Evolutionary conservation across 768 basidiomycete genomes (phyloP).

Genomic region (Grammothele lineata): DNA sequence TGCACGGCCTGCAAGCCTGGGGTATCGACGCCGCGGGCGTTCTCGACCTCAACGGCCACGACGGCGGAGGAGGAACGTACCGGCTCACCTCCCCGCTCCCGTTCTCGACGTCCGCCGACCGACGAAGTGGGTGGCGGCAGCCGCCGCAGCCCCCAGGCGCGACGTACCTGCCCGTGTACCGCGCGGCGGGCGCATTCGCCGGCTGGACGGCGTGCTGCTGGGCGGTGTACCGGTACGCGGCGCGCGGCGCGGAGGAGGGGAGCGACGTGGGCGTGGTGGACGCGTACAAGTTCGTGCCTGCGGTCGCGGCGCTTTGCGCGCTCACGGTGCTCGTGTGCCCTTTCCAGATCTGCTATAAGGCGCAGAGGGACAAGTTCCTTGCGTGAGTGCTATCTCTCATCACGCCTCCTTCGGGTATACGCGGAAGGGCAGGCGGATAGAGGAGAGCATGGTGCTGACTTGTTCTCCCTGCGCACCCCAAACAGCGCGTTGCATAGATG

Average conservation of each 20-base stretch:
- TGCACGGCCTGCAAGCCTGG: slow-evolving; percentile 74
- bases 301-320: slow-evolving; percentile 56
- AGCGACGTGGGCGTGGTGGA: slow-evolving; percentile 57
- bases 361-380: slow-evolving; percentile 73
- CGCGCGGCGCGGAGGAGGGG: slow-evolving; percentile 44
- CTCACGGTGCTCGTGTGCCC: slow-evolving; percentile 62
- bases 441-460: neutral
- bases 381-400: slow-evolving; percentile 47
- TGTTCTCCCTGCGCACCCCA: neutral
- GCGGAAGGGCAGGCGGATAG: too few species aligned
- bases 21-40: slow-evolving; percentile 71
- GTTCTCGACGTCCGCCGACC: neutral
- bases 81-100: slow-evolving; percentile 20
- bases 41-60: slow-evolving; percentile 49
- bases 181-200: slow-evolving; percentile 40
- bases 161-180: slow-evolving; percentile 61
- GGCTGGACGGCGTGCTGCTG: slow-evolving; percentile 47
- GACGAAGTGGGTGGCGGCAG: too few species aligned
- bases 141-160: neutral
- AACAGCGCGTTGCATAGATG: slow-evolving; percentile 72
- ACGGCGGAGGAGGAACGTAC: slow-evolving; percentile 1
- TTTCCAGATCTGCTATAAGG: slow-evolving; percentile 58
- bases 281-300: slow-evolving; percentile 71
- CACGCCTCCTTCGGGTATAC: neutral
- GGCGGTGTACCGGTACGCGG: slow-evolving; percentile 53